Percentiles rank a stretch among this genome's conserved stretches.
phyloP scores from a whole-genome alignment of 192 early-diverging fungal genomes.

The Coemansia aciculifera region DNA sequence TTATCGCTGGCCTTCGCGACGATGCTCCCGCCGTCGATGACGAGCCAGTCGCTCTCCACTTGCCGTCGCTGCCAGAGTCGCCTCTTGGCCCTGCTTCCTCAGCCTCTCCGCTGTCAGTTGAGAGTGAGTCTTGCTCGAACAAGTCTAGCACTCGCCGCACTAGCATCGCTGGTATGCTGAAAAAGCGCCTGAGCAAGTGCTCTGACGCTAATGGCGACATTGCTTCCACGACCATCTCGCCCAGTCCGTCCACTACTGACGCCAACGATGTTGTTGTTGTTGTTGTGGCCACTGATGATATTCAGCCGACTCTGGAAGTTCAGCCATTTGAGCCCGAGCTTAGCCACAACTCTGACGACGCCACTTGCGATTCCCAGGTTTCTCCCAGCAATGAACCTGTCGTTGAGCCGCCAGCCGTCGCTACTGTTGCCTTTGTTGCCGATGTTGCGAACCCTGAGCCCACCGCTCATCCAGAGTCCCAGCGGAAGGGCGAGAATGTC shows the following conservation, averaged over 20 bases:
- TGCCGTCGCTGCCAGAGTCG: not conserved
- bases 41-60: not conserved
- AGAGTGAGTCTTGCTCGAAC: not conserved
- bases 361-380: not conserved
- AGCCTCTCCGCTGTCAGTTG: not conserved
- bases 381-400: not conserved
- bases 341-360: conserved; percentile 6
- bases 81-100: not conserved
- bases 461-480: not conserved
- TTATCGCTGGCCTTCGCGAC: not conserved
- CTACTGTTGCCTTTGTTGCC: not conserved
- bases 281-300: not conserved
- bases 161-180: conserved; percentile 43
- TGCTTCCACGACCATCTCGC: not conserved
- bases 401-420: not conserved
- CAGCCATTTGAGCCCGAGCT: not conserved
- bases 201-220: conserved; percentile 13
- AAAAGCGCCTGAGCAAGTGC: conserved; percentile 24
- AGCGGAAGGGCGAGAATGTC: not conserved
- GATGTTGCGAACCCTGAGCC: conserved; percentile 1
- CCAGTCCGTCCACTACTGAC: not conserved
- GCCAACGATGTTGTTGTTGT: not conserved
- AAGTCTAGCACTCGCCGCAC: conserved; percentile 28
- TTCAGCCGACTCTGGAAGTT: conserved; percentile 4
- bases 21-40: not conserved